phyloP scores from a whole-genome alignment of 805 yeast genomes.

The Lipomyces yamanashiensis region DNA sequence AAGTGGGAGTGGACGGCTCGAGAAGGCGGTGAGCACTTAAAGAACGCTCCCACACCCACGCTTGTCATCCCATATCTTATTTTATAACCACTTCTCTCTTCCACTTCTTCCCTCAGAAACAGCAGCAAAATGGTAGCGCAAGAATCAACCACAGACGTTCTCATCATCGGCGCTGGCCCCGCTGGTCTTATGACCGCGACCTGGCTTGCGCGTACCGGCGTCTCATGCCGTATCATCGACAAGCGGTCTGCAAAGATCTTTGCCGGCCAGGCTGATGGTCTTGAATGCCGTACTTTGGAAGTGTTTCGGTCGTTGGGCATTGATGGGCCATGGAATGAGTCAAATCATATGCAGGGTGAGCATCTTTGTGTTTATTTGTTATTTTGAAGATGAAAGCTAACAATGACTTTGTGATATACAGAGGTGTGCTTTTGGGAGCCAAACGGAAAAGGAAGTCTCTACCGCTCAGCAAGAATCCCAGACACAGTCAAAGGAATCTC shows the following conservation, averaged over 20 bases:
- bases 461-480: slow-evolving; percentile 41
- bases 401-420: not conserved
- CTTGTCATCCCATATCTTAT: not conserved
- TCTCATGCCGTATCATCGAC: slow-evolving; percentile 44
- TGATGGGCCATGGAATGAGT: slow-evolving; percentile 42
- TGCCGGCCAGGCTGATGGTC: slow-evolving; percentile 48
- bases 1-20: no score
- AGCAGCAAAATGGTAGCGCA: slow-evolving; percentile 8
- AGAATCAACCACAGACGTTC: slow-evolving; percentile 40
- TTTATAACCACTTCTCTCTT: slow-evolving; percentile 1
- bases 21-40: no score
- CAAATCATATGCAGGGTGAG: slow-evolving; percentile 44
- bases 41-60: not conserved
- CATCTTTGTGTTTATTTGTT: slow-evolving; percentile 23
- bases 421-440: slow-evolving; percentile 42
- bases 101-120: not conserved
- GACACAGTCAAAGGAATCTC: slow-evolving; percentile 44
- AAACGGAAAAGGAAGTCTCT: slow-evolving; percentile 40
- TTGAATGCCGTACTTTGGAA: slow-evolving; percentile 45
- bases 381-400: not conserved
- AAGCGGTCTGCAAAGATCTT: slow-evolving; percentile 42
- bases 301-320: slow-evolving; percentile 43
- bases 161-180: slow-evolving; percentile 50
- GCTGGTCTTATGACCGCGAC: slow-evolving; percentile 48
- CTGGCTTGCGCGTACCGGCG: slow-evolving; percentile 45